Percentiles rank a stretch among this genome's conserved stretches.
Evolutionary conservation across 495 filamentous ascomycete genomes (phyloP).

Genomic region (Trichoderma reesei): DNA sequence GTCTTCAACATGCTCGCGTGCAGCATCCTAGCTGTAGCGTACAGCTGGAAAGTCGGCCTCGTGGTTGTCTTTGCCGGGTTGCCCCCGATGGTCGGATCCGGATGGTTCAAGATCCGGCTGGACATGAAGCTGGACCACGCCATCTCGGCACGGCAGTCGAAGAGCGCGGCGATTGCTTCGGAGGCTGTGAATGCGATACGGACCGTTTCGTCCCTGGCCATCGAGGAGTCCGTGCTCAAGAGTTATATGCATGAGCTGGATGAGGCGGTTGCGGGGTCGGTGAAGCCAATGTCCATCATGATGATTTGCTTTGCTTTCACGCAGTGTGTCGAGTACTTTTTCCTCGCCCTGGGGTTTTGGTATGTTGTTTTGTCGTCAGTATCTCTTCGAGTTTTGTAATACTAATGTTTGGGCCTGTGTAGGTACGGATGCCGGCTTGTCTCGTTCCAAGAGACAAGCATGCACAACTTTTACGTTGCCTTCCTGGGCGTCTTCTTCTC

Average conservation of each 20-base stretch:
- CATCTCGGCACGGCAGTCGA: conserved; percentile 17
- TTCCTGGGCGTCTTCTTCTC: conserved; percentile 49
- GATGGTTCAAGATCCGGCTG: conserved; percentile 28
- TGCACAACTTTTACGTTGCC: conserved; percentile 45
- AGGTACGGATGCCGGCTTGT: conserved; percentile 43
- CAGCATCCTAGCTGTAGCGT: conserved; percentile 24
- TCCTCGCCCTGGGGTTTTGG: conserved; percentile 50
- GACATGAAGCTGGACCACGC: conserved; percentile 21
- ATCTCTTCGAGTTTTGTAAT: not conserved
- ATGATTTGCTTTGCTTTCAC: conserved; percentile 20
- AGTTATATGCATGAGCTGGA: conserved; percentile 15
- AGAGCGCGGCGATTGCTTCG: conserved; percentile 29
- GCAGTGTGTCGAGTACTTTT: conserved; percentile 29
- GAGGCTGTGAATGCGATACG: conserved; percentile 46
- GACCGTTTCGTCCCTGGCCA: conserved; percentile 43
- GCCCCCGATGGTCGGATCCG: conserved; percentile 20
- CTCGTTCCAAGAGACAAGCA: conserved; percentile 32
- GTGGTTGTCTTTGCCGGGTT: conserved; percentile 24
- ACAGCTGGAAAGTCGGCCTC: conserved; percentile 35
- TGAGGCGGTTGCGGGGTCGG: conserved; percentile 18
- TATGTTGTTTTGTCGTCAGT: conserved; percentile 17
- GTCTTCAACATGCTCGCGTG: conserved; percentile 23
- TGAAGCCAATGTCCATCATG: conserved; percentile 16
- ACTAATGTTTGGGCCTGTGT: not conserved
- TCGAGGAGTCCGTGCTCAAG: conserved; percentile 24